phyloP scores from a whole-genome alignment of 2,329 filamentous ascomycete genomes.

The Harringtonia aguacate region DNA sequence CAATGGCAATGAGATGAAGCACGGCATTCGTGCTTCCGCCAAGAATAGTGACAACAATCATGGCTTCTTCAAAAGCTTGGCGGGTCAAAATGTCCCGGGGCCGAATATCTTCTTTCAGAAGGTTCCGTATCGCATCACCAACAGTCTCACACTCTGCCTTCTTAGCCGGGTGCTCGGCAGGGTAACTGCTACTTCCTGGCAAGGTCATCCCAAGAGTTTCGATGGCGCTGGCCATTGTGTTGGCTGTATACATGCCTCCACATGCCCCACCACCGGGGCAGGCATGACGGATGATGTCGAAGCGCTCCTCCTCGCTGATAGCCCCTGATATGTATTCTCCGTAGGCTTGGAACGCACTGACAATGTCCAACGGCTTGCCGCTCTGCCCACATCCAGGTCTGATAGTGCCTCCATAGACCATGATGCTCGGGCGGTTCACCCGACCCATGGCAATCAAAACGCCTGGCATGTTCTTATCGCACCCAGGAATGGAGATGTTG shows the following conservation, averaged over 20 bases:
- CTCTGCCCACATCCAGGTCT: conserved; percentile 74
- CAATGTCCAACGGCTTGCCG: conserved; percentile 77
- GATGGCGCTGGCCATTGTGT: conserved; percentile 66
- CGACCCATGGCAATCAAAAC: conserved; percentile 89
- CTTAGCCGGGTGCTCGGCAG: conserved; percentile 64
- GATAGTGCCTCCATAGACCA: conserved; percentile 97
- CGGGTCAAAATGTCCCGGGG: conserved; percentile 71
- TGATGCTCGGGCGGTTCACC: conserved; percentile 86
- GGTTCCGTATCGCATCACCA: conserved; percentile 62
- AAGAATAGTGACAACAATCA: conserved; percentile 72
- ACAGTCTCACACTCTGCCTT: conserved; percentile 60
- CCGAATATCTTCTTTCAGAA: conserved; percentile 66
- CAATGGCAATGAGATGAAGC: conserved; percentile 74
- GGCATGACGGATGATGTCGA: conserved; percentile 88
- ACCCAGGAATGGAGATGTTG: conserved; percentile 92
- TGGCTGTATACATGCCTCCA: conserved; percentile 76
- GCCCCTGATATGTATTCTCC: conserved; percentile 88
- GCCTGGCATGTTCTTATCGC: conserved; percentile 99
- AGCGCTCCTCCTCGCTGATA: conserved; percentile 82
- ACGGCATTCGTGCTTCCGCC: conserved; percentile 82
- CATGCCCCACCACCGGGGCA: conserved; percentile 78
- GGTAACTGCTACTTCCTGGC: conserved; percentile 72
- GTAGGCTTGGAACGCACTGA: conserved; percentile 96
- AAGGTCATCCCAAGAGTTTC: conserved; percentile 68
- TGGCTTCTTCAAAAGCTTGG: conserved; percentile 74